Percentiles rank a stretch among this genome's conserved stretches.
phyloP scores from a whole-genome alignment of 164 flowering plant genomes.

The Platanus orientalis region DNA sequence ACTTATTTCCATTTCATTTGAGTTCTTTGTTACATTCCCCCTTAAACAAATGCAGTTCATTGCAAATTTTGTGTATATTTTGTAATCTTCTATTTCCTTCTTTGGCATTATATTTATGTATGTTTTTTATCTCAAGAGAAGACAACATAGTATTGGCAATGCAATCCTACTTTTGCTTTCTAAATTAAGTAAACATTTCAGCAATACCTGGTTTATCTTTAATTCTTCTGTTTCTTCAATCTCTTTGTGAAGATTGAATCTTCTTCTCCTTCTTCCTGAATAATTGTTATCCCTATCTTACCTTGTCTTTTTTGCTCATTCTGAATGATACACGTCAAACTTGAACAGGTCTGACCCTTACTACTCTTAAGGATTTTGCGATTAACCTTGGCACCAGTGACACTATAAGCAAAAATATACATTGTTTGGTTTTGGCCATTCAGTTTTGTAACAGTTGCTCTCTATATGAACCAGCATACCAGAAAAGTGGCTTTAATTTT shows the following conservation, averaged over 20 bases:
- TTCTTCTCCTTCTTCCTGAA: background rate
- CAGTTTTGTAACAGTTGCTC: background rate
- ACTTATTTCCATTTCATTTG: background rate
- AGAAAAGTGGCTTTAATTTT: background rate
- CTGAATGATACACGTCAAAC: background rate
- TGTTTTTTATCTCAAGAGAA: too few species aligned
- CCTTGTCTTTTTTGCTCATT: background rate
- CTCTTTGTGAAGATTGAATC: background rate
- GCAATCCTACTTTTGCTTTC: background rate
- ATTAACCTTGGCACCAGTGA: slow-evolving; percentile 98
- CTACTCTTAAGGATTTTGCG: slow-evolving; percentile 81
- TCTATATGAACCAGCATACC: too few species aligned
- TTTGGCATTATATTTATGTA: too few species aligned
- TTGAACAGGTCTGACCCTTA: slow-evolving; percentile 80
- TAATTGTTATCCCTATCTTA: too few species aligned
- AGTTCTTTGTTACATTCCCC: too few species aligned
- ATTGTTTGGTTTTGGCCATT: background rate
- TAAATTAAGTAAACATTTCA: background rate
- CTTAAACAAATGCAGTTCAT: too few species aligned
- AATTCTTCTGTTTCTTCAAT: background rate
- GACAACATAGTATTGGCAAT: too few species aligned
- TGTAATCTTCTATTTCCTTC: too few species aligned
- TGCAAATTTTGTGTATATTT: too few species aligned
- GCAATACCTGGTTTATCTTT: background rate
- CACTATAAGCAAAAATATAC: slow-evolving; percentile 50